Base-by-base conservation (phyloP, 257 asterid species). In the Nicotiana knightiana region DNA sequence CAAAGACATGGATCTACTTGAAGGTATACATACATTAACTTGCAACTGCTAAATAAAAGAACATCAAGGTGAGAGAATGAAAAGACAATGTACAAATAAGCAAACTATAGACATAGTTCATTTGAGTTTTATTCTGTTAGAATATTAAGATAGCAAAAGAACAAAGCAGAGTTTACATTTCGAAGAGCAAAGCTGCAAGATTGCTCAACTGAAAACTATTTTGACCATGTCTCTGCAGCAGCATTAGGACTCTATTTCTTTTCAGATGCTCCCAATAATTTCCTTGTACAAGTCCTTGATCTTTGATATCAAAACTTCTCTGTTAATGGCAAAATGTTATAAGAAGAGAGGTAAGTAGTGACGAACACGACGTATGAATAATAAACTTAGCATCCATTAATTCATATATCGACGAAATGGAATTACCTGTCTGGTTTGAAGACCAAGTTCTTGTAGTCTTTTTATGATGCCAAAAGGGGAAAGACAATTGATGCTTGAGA, bases 231-330 rank as follows among this genome's bases (percentile, higher is more conserved):
- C 73, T 18, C 58, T 33, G 68, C 82, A 21, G 67, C 82, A 79
- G 39, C 63, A 51, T 51, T 4, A 6, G 8, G 64, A 16, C 46
- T 13, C 39, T 75, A 58, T 58, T 33, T 62, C 75, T 28, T 63
- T 73, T 89, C 83, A 91, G 89, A 89, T 89, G 92, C 82, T 92
- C 82, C 97, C 97, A 70, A 86, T 81, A 73, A 94, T 86, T 24
- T 91, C 95, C 55, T 81, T 68, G 89, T 94, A 93, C 9, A 89
- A 84, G 82, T 78, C 81, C 84, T 88, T 91, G 82, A 94, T 83
- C 87, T 93, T 94, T 83, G 83, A 17, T 83, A 93, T 62, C 88
- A 94, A 87, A 11, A 91, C 93, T 77, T 94, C 95, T 93, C 98
- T 94, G 94, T 80, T 26, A 86, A 86, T 80, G 82, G 30, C 79